These are phyloP conservation scores for Malus asiatica DNA, from an alignment of 306 rosid species.

Conservation along the genomic window DNA sequence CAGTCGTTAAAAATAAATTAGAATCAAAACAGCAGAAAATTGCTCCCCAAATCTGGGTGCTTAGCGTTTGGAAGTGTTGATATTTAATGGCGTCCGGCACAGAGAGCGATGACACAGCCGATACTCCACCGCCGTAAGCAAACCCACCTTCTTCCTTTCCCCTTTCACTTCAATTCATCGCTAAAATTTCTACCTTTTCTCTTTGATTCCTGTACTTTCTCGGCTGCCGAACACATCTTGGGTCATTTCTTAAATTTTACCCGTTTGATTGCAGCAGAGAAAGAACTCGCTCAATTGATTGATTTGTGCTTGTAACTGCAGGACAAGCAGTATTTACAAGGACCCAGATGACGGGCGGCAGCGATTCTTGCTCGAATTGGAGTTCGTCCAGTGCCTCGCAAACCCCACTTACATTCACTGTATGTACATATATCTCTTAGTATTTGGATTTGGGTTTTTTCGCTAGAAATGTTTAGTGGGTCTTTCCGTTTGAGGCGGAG, in stretches of 20 bases:
- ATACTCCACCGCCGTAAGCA: slow-evolving; percentile 45
- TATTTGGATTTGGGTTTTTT: slow-evolving; percentile 4
- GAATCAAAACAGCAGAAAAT: neutral
- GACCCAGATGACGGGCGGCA: slow-evolving; percentile 95
- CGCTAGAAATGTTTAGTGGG: neutral
- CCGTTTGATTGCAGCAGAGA: neutral
- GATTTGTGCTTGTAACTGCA: slow-evolving; percentile 10
- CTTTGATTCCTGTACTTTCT: neutral
- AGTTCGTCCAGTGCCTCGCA: slow-evolving; percentile 87
- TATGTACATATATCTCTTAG: neutral
- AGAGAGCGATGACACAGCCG: slow-evolving; percentile 38
- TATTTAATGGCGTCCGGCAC: slow-evolving; percentile 41
- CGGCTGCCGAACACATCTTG: neutral
- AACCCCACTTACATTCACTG: slow-evolving; percentile 95
- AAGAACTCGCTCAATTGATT: neutral
- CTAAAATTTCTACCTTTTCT: neutral
- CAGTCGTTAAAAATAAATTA: neutral
- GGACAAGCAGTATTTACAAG: slow-evolving; percentile 64
- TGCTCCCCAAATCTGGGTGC: neutral
- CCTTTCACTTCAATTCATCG: neutral
- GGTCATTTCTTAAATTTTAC: neutral
- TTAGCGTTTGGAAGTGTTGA: neutral
- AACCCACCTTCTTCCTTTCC: neutral
- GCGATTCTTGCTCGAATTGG: slow-evolving; percentile 87
- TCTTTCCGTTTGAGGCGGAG: neutral